A percentile compares a stretch with the other conserved stretches of the same genome.
Conservation (phyloP, 2,329 filamentous ascomycete genomes). For the Talaromyces sp. region DNA sequence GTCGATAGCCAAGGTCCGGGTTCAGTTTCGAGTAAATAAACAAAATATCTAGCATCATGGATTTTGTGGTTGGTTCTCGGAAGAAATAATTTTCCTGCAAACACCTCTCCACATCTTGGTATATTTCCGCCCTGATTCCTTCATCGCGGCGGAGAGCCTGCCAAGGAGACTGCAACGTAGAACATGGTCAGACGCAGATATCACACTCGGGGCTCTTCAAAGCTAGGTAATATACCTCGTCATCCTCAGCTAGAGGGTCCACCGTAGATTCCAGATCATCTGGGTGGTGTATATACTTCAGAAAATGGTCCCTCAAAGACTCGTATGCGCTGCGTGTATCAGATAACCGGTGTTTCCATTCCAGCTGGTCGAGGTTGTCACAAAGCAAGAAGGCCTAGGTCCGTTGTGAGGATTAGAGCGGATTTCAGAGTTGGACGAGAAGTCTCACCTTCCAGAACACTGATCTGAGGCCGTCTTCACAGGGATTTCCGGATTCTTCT, state of each 20-base stretch:
- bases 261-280: conserved; percentile 69
- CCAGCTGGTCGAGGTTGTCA: conserved; percentile 57
- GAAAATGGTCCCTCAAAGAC: conserved; percentile 66
- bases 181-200: conserved; percentile 18
- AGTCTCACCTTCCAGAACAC: conserved; percentile 79
- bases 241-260: conserved; percentile 84
- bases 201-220: conserved; percentile 26
- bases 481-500: conserved; percentile 58
- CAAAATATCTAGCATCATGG: conserved; percentile 78
- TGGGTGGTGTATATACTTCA: conserved; percentile 79
- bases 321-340: conserved; percentile 71
- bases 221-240: conserved; percentile 49
- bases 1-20: conserved; percentile 82
- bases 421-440: conserved; percentile 5
- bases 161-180: conserved; percentile 72
- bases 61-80: conserved; percentile 71
- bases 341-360: conserved; percentile 65
- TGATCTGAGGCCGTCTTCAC: conserved; percentile 70
- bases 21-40: conserved; percentile 95
- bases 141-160: conserved; percentile 81
- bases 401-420: conserved; percentile 3
- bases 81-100: conserved; percentile 91
- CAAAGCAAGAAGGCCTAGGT: conserved; percentile 74
- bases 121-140: conserved; percentile 77
- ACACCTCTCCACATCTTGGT: conserved; percentile 86